A percentile compares a stretch with the other conserved stretches of the same genome.
Evolutionary conservation across 2,329 filamentous ascomycete genomes (phyloP).

Genomic region (Colletotrichum sp.): DNA sequence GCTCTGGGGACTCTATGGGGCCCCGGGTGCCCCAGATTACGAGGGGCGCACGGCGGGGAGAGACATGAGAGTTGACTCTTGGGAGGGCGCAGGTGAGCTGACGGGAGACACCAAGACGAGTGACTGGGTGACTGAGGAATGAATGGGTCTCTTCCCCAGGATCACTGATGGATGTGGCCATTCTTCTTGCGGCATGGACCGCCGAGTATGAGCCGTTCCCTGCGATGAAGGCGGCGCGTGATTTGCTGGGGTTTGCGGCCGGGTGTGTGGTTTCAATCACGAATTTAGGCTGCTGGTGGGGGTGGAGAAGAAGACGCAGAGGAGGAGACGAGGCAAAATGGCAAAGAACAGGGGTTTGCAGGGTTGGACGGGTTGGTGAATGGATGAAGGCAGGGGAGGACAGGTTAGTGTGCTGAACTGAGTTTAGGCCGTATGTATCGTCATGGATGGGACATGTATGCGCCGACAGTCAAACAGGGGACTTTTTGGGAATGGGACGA

Average conservation of each 20-base stretch:
- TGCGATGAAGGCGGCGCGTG: background rate
- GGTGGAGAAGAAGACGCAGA: background rate
- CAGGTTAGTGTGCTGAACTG: background rate
- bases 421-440: conserved; percentile 2
- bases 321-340: conserved; percentile 3
- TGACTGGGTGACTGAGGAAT: background rate
- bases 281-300: conserved; percentile 9
- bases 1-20: background rate
- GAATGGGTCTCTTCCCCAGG: background rate
- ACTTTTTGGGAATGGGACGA: background rate
- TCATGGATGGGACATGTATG: background rate
- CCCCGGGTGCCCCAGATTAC: conserved; percentile 7
- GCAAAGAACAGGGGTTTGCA: background rate
- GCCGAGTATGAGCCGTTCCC: conserved; percentile 2
- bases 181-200: background rate
- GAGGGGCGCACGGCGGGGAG: background rate
- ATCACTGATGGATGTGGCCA: background rate
- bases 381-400: background rate
- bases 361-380: background rate
- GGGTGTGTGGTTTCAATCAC: background rate
- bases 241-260: background rate
- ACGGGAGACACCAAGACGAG: background rate
- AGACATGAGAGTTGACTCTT: background rate
- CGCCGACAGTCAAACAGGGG: background rate
- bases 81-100: background rate